phyloP scores from a whole-genome alignment of 2,329 filamentous ascomycete species.

The Phaeosphaeriaceae sp. region DNA sequence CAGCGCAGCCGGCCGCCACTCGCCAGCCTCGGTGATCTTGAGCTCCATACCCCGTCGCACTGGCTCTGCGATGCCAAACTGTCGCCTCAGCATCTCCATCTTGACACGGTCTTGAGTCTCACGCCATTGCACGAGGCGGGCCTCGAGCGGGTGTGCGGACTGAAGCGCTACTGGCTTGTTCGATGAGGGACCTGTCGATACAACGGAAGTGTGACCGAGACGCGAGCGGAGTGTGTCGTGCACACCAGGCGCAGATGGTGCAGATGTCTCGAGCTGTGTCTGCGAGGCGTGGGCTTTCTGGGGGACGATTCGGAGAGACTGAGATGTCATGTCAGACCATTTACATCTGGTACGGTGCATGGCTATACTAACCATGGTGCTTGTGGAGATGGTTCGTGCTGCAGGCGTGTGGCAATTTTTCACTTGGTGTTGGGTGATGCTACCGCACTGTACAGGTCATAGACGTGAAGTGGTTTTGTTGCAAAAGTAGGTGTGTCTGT shows the following conservation, averaged over 20 bases:
- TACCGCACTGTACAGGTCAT: neutral
- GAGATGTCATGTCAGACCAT: constrained; percentile 15
- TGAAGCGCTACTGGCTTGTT: constrained; percentile 54
- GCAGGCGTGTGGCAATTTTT: neutral
- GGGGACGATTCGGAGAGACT: constrained; percentile 93
- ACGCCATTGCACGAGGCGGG: constrained; percentile 88
- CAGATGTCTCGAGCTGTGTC: constrained; percentile 64
- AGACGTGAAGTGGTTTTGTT: neutral
- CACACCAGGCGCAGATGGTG: constrained; percentile 89
- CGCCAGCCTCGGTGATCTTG: constrained; percentile 80
- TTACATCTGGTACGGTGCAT: constrained; percentile 21
- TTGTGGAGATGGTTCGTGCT: neutral
- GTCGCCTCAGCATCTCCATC: constrained; percentile 85
- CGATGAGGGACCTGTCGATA: constrained; percentile 30
- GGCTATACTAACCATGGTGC: constrained; percentile 4
- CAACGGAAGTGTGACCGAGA: constrained; percentile 64
- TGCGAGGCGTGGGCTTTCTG: constrained; percentile 64
- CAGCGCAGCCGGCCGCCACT: constrained; percentile 78
- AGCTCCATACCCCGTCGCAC: constrained; percentile 94
- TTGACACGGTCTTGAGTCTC: constrained; percentile 85
- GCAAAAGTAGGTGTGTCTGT: neutral
- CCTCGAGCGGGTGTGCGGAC: constrained; percentile 87
- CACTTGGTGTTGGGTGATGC: neutral
- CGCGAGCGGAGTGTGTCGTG: constrained; percentile 92
- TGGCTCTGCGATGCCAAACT: constrained; percentile 92